Percentiles rank a stretch among this genome's conserved stretches.
Evolutionary conservation across 1,284 basidiomycete species (phyloP).

Genomic region (Naganishia albida): DNA sequence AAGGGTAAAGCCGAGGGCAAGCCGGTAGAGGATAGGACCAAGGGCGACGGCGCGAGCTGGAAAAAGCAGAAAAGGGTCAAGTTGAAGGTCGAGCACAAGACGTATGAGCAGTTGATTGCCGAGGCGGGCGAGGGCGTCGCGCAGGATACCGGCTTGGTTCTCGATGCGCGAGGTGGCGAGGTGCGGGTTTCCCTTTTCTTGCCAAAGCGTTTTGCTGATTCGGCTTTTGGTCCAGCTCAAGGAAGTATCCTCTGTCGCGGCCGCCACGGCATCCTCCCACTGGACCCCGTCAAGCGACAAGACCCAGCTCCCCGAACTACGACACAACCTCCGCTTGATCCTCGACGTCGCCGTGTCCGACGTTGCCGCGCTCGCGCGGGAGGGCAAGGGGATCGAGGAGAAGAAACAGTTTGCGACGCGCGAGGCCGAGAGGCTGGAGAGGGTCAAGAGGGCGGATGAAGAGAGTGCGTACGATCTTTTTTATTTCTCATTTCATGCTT

Average conservation of each 20-base stretch:
- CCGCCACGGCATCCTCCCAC: constrained; percentile 55
- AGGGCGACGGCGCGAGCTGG: constrained; percentile 44
- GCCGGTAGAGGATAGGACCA: constrained; percentile 58
- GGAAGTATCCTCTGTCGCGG: constrained; percentile 75
- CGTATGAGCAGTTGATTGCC: constrained; percentile 88
- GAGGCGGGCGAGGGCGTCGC: constrained; percentile 70
- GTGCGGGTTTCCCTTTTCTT: constrained; percentile 57
- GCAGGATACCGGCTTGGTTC: constrained; percentile 69
- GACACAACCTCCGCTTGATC: constrained; percentile 89
- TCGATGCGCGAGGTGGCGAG: constrained; percentile 90
- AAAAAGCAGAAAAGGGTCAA: constrained; percentile 76
- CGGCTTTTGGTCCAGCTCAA: constrained; percentile 65
- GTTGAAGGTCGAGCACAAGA: constrained; percentile 83
- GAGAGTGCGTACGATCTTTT: constrained; percentile 26
- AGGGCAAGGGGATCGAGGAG: constrained; percentile 63
- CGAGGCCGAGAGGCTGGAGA: constrained; percentile 41
- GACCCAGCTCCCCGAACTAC: constrained; percentile 87
- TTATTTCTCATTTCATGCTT: not conserved
- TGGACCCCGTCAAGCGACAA: constrained; percentile 84
- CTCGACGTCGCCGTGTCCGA: constrained; percentile 77
- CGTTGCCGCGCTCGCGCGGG: constrained; percentile 81
- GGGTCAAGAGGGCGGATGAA: constrained; percentile 13
- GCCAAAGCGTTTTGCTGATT: not conserved
- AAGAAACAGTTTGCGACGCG: constrained; percentile 59
- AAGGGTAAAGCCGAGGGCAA: constrained; percentile 59